A percentile compares a stretch with the other conserved stretches of the same genome.
phyloP scores from a whole-genome alignment of 2,329 filamentous ascomycete genomes.

The Talaromyces sp. region DNA sequence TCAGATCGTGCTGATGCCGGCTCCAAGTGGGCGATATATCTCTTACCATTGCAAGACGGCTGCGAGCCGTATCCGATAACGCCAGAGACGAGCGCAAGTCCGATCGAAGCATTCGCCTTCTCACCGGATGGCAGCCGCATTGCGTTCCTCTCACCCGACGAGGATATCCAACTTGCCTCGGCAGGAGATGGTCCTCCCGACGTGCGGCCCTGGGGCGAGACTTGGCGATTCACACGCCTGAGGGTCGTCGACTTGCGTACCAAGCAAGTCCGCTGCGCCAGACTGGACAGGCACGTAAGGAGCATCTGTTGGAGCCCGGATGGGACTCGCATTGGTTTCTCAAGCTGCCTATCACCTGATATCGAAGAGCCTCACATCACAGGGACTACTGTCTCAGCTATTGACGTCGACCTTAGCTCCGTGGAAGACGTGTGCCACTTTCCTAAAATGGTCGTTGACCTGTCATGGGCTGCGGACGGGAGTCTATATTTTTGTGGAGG shows the following conservation, averaged over 20 bases:
- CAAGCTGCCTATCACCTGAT: constrained; percentile 4
- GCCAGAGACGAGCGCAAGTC: constrained; percentile 13
- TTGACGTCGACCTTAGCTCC: constrained; percentile 7
- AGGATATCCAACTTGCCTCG: constrained; percentile 1
- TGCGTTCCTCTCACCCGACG: constrained; percentile 20
- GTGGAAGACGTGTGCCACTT: constrained; percentile 11
- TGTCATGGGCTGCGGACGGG: constrained; percentile 9
- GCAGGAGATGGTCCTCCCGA: background rate
- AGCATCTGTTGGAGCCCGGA: constrained; percentile 21
- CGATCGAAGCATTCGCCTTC: constrained; percentile 16
- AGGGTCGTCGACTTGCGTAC: constrained; percentile 21
- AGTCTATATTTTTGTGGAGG: constrained; percentile 12
- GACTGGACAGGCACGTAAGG: constrained; percentile 19
- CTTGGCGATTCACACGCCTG: constrained; percentile 18
- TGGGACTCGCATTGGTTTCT: constrained; percentile 19
- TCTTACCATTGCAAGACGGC: constrained; percentile 7
- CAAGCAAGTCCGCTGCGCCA: constrained; percentile 17
- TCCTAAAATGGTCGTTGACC: constrained; percentile 1
- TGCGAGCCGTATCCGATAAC: constrained; percentile 18
- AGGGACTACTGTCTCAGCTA: background rate
- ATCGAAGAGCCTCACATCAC: background rate
- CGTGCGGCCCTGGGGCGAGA: constrained; percentile 19
- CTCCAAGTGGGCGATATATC: constrained; percentile 19
- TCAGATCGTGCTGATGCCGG: constrained; percentile 21
- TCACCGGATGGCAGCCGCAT: constrained; percentile 15